A percentile compares a stretch with the other conserved stretches of the same genome.
Evolutionary conservation across 208 protist species (phyloP).

Genomic region (Wallacemonas sp.): DNA sequence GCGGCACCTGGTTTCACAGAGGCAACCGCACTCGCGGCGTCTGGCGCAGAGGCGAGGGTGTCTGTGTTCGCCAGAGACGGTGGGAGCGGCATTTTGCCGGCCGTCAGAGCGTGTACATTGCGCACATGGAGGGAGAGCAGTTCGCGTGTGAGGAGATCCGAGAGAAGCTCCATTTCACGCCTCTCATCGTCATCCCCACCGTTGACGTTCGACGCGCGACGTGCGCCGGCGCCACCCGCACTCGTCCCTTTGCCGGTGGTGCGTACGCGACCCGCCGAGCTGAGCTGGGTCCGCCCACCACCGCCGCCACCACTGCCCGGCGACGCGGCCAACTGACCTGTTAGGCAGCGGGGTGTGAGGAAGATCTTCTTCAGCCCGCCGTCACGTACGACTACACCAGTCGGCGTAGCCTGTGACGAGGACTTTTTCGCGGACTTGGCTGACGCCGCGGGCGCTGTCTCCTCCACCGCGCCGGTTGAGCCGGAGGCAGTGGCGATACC

Average conservation of each 20-base stretch:
- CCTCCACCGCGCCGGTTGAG: not conserved
- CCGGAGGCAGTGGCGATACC: slow-evolving; percentile 5
- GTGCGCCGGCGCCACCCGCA: not conserved
- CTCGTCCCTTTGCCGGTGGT: not conserved
- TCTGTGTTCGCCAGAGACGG: not conserved
- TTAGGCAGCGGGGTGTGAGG: slow-evolving; percentile 19
- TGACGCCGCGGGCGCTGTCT: slow-evolving; percentile 10
- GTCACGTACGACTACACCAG: not conserved
- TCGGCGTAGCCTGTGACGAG: not conserved
- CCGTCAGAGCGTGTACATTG: slow-evolving; percentile 39
- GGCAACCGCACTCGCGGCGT: not conserved
- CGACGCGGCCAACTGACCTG: slow-evolving; percentile 4
- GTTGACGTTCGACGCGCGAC: slow-evolving; percentile 5
- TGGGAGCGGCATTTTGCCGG: slow-evolving; percentile 1
- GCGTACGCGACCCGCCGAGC: slow-evolving; percentile 5
- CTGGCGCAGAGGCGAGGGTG: not conserved
- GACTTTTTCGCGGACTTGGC: slow-evolving; percentile 3
- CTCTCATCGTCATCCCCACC: slow-evolving; percentile 39
- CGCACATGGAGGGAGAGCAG: slow-evolving; percentile 58
- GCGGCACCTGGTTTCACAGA: not conserved
- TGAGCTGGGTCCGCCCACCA: not conserved
- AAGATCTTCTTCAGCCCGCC: slow-evolving; percentile 7
- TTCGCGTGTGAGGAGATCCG: slow-evolving; percentile 48
- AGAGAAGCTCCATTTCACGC: slow-evolving; percentile 39
- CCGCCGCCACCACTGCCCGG: not conserved